Evolutionary conservation across 2,329 filamentous ascomycete genomes (phyloP).

Genomic region (Rugonectria rugulosa): DNA sequence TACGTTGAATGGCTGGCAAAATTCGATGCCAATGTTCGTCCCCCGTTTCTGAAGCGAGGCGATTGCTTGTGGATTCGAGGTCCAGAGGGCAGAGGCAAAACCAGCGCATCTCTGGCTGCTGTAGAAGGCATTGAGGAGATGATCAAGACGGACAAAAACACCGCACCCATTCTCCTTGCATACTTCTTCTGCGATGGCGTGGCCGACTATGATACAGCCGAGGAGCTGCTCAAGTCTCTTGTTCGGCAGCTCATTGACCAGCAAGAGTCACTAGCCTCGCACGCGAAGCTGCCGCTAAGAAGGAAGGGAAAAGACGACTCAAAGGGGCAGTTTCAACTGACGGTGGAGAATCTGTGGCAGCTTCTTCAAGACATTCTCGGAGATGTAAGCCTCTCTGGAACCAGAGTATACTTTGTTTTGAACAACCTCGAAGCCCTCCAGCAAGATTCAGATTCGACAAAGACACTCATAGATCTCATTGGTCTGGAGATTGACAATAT

Average conservation of each 20-base stretch:
- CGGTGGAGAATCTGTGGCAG: too few relatives aligned
- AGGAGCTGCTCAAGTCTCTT: too few relatives aligned
- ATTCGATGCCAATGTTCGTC: background rate
- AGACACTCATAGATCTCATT: conserved; percentile 15
- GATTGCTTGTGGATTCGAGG: conserved; percentile 51
- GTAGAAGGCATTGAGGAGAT: conserved; percentile 46
- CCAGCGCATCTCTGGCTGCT: conserved; percentile 49
- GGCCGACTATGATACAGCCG: too few relatives aligned
- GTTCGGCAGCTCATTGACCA: too few relatives aligned
- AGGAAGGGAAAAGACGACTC: too few relatives aligned
- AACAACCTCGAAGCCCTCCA: conserved; percentile 51
- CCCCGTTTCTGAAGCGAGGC: conserved; percentile 19
- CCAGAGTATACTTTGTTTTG: conserved; percentile 48
- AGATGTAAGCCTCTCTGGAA: conserved; percentile 35
- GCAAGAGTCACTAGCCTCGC: too few relatives aligned
- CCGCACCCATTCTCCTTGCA: conserved; percentile 40
- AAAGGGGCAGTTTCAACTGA: too few relatives aligned
- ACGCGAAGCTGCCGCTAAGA: too few relatives aligned
- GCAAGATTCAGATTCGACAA: conserved; percentile 36
- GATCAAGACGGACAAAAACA: conserved; percentile 31
- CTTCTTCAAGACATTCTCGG: conserved; percentile 50
- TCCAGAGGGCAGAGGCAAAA: conserved; percentile 52
- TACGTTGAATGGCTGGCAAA: conserved; percentile 47
- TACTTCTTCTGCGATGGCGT: conserved; percentile 30
- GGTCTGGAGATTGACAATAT: conserved; percentile 17